These are phyloP conservation scores for Castanospermum australe DNA, from an alignment of 306 rosid species.

Conservation along the genomic window DNA sequence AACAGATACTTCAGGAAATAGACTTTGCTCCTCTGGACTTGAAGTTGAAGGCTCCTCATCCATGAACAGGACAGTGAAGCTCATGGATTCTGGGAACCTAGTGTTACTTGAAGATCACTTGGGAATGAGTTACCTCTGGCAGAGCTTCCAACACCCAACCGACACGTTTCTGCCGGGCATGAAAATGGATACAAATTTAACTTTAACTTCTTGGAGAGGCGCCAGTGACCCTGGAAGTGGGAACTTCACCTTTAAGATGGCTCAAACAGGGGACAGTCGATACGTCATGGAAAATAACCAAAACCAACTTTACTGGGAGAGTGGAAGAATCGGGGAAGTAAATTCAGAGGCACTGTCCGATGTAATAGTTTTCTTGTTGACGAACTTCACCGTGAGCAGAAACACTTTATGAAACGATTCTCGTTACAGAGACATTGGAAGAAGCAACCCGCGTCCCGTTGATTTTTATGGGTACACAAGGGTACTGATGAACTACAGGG, in stretches of 20 bases:
- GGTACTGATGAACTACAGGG: slow-evolving; percentile 17
- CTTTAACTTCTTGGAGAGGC: slow-evolving; percentile 25
- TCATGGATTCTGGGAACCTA: slow-evolving; percentile 39
- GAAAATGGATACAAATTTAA: background rate
- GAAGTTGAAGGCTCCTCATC: background rate
- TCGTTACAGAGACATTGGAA: too few relatives aligned
- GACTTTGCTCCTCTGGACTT: background rate
- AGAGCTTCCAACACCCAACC: slow-evolving; percentile 31
- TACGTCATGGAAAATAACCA: background rate
- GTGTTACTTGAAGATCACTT: background rate
- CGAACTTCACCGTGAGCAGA: background rate
- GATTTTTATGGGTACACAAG: background rate
- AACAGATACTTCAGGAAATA: background rate
- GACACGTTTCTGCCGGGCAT: slow-evolving; percentile 40
- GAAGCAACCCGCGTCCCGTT: too few relatives aligned
- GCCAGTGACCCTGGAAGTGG: background rate
- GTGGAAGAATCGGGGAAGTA: background rate
- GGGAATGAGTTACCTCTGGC: slow-evolving; percentile 14
- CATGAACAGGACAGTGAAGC: background rate
- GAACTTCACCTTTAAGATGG: background rate
- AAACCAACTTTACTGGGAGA: background rate
- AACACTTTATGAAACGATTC: background rate
- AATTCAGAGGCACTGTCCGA: background rate
- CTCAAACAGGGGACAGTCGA: background rate
- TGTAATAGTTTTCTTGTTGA: background rate